Conservation (phyloP, 441 rosid genomes). For the Metrosideros polymorpha region DNA sequence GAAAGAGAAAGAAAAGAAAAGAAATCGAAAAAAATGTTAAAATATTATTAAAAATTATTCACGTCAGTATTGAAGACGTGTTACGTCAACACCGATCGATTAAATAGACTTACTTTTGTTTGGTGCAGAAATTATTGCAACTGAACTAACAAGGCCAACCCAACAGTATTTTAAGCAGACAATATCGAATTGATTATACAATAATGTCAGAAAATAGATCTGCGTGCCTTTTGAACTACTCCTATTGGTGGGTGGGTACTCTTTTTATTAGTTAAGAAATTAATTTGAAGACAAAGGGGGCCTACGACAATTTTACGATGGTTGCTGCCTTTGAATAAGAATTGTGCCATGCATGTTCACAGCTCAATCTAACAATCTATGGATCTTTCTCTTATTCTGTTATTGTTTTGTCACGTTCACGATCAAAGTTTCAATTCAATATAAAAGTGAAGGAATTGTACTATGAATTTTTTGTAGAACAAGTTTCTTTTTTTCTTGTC, state of each 20-base stretch:
- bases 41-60: too few relatives aligned
- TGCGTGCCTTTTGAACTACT: not conserved
- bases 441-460: not conserved
- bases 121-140: not conserved
- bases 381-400: not conserved
- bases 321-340: not conserved
- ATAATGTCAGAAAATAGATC: not conserved
- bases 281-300: not conserved
- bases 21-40: too few relatives aligned
- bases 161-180: not conserved
- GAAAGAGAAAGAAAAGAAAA: too few relatives aligned
- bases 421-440: not conserved
- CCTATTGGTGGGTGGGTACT: not conserved
- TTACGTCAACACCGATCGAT: too few relatives aligned
- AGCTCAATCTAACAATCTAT: not conserved
- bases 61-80: too few relatives aligned
- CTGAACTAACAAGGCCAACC: not conserved
- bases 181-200: not conserved
- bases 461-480: not conserved
- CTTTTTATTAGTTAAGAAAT: not conserved
- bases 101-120: too few relatives aligned
- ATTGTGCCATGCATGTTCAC: not conserved
- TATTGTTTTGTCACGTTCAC: not conserved
- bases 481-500: too few relatives aligned
- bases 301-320: accelerated